Base-by-base conservation (phyloP, 495 filamentous ascomycete species). In the Penicillium canescens region DNA sequence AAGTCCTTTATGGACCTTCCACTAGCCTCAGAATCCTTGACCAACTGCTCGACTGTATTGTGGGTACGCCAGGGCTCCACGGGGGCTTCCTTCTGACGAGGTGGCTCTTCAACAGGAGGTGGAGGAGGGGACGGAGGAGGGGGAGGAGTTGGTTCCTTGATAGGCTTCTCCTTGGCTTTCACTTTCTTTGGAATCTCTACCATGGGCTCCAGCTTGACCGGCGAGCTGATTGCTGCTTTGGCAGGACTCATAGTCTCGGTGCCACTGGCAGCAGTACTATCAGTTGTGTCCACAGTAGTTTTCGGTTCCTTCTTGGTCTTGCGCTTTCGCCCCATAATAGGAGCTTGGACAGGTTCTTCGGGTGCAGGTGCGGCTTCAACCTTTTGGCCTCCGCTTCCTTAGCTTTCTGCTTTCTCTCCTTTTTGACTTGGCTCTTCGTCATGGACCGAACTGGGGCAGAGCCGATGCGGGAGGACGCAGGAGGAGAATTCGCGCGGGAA, bases 391-490 rank as follows among this genome's bases (percentile, higher is more conserved):
- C 86, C 0, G 78, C 75, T 36, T 79, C 74, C 63, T 81, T 85
- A 0, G 82, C 82, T 44, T 82, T 79, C 59, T 83, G 80, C 59
- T 80, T 73, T 41, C 91, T 78, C 59, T 96, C 89, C 67, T 96
- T 97, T 68, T 93, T 95, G 55, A 85, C 78, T 61, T 95, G 90
- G 58, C 85, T 93, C 77, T 98, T 98, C 13, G 91, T 92, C 61
- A 90, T 89, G n/a, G 79, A 70, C 36, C 89, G 79, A 0, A 90
- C 79, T 21, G 91, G 87, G 1, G 91, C 90, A 35, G 86, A 85
- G 35, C 91, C 90, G 41, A 93, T 81, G 59, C 81, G 89, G 21
- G 74, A 72, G 2, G 82, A 77, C 0, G 89, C 86, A 7, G 89
- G 91, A n/a, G 92, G 92, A 12, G 92, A 96, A 63, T 82, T 91